Base-by-base conservation (phyloP, 352 stramenopile species). In the Pythium pectinolyticum region DNA sequence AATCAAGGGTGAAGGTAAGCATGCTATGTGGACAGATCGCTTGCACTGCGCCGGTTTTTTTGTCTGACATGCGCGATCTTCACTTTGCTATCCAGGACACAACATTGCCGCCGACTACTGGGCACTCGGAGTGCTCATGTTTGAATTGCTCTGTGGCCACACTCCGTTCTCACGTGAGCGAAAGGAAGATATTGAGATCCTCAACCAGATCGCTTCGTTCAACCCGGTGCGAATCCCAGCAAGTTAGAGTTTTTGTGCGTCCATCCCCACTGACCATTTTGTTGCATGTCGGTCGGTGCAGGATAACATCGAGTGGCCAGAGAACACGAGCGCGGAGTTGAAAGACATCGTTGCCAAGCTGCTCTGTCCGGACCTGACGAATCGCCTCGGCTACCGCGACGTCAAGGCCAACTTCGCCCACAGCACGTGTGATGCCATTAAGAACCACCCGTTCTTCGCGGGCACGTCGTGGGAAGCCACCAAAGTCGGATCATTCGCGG, bases 71-170 rank as follows among this genome's bases (percentile, higher is more conserved):
- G 37, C 22, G 51, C 10, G 14, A 49, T 43, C 19, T 20, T 22
- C 25, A 32, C n/a, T 28, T 24, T 32, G 50, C 34, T 60, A 49
- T 55, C 1, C 49, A 93, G 85, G 86, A 12, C 86, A 95, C 70
- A 91, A 90, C 57, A 88, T 94, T 12, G 80, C 77, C 40, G 81
- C 84, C 5, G 94, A 98, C 63, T 98, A 97, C 70, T 98, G 94
- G 94, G 85, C 92, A 12, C 80, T 98, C 32, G 94, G 94, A 24
- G 92, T 96, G 57, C 82, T 98, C 56, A 92, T 98, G 73, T 98
- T 97, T 74, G 94, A 98, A 72, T 79, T 98, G 28, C 69, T 97
- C 2, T 88, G 82, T 37, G 92, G 91, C 5, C 74, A 84, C 20
- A 97, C 92, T 3, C 93, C 94, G 3, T 98, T 98, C 54, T 84